Evolutionary conservation across 768 basidiomycete genomes (phyloP), one percentile per base, ranked within the genome.

Genomic region (Xerocomus spinulosus): DNA sequence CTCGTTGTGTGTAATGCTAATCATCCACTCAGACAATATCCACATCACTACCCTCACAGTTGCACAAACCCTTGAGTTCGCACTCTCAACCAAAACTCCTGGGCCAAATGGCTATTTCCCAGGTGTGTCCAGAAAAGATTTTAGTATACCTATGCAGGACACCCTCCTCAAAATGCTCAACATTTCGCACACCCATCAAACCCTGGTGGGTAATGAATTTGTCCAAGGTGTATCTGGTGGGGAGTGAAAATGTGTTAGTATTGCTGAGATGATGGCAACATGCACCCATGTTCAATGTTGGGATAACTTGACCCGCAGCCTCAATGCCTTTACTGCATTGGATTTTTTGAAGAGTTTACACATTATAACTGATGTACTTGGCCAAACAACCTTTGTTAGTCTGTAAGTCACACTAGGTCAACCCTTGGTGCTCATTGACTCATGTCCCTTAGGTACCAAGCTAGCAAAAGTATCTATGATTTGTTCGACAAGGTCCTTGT

Each of bases 401-500:
- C 67, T 93, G 73, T 82, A 66, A 58, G 82, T 66, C 9, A 13
- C 15, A 34, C 33, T 42, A 15, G 15, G 28, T 44, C 13, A 13
- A 18, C 4, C 29, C 8, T 20, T 9, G 13, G 14, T 20, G 25
- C 42, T 14, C 28, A 41, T 32, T 63, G 5, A 48, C 52, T 14
- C 14, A 15, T 28, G 3, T 10, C 15, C 10, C 34, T 24, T 32
- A 79, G 79, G 32, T 88, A 89, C 57, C 87, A 93, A 64, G 91
- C 89, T 6, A 83, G 88, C 50, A 87, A 92, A 65, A 79, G 71
- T 12, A 85, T 87, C 51, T 85, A 85, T 50, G 73, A 81, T 0
- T 57, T 85, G 3, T 94, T 95, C 61, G 92, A 94, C 72, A 92
- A 92, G 65, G 88, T 95, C 28, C 72, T 91, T 56, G 79, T 95